Evolutionary conservation across 805 yeast genomes (phyloP).

Genomic region (Scheffersomyces spartinae): DNA sequence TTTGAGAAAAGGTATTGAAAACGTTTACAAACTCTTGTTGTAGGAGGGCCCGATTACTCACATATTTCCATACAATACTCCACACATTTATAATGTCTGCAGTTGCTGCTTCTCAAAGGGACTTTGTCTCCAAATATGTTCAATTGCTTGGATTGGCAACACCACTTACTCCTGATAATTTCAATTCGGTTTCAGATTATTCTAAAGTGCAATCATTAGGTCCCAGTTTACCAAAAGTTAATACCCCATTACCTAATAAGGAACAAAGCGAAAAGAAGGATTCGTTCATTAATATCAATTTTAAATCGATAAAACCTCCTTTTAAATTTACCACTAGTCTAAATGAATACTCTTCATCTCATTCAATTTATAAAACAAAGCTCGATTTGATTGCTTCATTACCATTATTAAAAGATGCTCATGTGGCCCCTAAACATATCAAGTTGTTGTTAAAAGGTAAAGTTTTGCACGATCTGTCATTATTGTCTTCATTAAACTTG

Average conservation of each 20-base stretch:
- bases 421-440: conserved; percentile 24
- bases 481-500: conserved; percentile 17
- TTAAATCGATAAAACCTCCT: conserved; percentile 34
- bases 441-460: conserved; percentile 51
- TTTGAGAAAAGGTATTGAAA: too few relatives aligned
- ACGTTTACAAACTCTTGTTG: too few relatives aligned
- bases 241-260: conserved; percentile 15
- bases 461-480: conserved; percentile 42
- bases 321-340: conserved; percentile 21
- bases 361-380: conserved; percentile 22
- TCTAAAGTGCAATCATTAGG: conserved; percentile 22
- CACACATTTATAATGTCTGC: conserved; percentile 2
- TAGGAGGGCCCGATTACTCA: too few relatives aligned
- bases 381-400: conserved; percentile 15
- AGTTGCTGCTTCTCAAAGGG: conserved; percentile 8
- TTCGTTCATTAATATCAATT: conserved; percentile 8
- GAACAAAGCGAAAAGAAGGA: background rate
- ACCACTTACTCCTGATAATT: conserved; percentile 13
- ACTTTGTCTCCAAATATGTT: conserved; percentile 20
- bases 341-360: conserved; percentile 11
- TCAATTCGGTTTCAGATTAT: conserved; percentile 21
- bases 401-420: conserved; percentile 9
- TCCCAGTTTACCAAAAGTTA: conserved; percentile 24
- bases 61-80: background rate
- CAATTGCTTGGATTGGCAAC: conserved; percentile 21